phyloP scores from a whole-genome alignment of 2,329 filamentous ascomycete species.

The Sporothrix pseudoabietina region DNA sequence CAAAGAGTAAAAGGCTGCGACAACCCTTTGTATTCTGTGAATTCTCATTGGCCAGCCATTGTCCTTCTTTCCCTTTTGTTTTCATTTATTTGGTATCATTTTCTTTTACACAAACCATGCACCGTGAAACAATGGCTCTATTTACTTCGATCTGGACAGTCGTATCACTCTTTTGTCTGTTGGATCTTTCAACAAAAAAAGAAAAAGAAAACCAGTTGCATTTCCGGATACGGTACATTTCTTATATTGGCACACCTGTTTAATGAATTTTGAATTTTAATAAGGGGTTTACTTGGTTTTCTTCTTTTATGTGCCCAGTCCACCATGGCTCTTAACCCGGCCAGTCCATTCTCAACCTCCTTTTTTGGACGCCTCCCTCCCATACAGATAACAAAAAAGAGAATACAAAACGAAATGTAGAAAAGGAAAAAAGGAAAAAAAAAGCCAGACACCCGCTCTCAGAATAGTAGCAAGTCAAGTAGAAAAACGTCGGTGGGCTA shows the following conservation, averaged over 20 bases:
- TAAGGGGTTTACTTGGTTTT: background rate
- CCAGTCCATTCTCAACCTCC: background rate
- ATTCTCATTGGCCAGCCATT: background rate
- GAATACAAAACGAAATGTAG: background rate
- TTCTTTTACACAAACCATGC: background rate
- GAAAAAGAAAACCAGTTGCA: background rate
- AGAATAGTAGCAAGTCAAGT: background rate
- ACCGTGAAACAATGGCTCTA: background rate
- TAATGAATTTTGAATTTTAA: constrained; percentile 10
- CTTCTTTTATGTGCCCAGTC: background rate
- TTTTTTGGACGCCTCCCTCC: constrained; percentile 13
- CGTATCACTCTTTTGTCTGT: background rate
- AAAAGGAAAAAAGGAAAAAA: background rate
- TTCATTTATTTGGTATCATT: background rate
- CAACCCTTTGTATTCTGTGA: too few relatives aligned
- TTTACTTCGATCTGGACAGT: background rate
- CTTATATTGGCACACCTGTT: background rate
- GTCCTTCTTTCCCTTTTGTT: background rate
- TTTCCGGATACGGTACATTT: background rate
- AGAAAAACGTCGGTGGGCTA: background rate
- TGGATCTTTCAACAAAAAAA: background rate
- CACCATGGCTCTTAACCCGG: background rate
- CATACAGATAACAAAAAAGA: background rate
- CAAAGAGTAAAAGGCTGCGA: background rate
- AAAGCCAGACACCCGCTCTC: background rate